These are phyloP conservation scores for Starmerella apis DNA, from an alignment of 805 yeast species.

Conservation along the genomic window DNA sequence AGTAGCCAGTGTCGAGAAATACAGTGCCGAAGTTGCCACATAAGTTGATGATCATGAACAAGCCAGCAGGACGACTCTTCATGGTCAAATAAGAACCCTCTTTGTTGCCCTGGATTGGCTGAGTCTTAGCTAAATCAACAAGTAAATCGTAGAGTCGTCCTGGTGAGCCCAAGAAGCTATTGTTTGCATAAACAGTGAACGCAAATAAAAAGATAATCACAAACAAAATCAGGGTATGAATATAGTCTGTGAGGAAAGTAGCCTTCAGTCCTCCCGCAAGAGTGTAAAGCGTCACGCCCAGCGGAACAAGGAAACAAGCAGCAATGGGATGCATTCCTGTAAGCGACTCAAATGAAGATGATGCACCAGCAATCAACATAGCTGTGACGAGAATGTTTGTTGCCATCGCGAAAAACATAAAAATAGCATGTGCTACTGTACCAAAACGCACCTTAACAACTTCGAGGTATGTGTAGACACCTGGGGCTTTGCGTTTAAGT, in stretches of 20 bases:
- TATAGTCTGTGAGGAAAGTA: conserved; percentile 67
- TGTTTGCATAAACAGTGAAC: conserved; percentile 67
- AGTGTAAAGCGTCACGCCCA: conserved; percentile 67
- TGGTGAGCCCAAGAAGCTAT: conserved; percentile 67
- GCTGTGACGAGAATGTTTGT: conserved; percentile 86
- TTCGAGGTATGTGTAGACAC: conserved; percentile 84
- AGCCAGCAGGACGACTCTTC: conserved; percentile 76
- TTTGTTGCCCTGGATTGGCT: conserved; percentile 70
- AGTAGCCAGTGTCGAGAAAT: conserved; percentile 76
- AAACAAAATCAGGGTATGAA: conserved; percentile 70
- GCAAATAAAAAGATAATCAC: conserved; percentile 72
- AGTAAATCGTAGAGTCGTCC: conserved; percentile 66
- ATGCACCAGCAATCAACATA: conserved; percentile 83
- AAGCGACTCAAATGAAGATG: conserved; percentile 66
- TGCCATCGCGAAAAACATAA: conserved; percentile 67
- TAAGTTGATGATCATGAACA: conserved; percentile 76
- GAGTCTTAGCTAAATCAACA: conserved; percentile 42
- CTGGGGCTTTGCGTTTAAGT: conserved; percentile 81
- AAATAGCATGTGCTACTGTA: conserved; percentile 48
- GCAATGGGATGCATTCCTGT: conserved; percentile 81
- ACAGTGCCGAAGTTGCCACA: conserved; percentile 88
- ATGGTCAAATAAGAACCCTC: conserved; percentile 83
- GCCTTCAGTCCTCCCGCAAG: conserved; percentile 76
- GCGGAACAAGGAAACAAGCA: conserved; percentile 68
- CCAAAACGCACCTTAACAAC: conserved; percentile 77